Evolutionary conservation across 306 rosid genomes (phyloP), one percentile per base, ranked within the genome.

Genomic region (Sechiopsis laciniata): DNA sequence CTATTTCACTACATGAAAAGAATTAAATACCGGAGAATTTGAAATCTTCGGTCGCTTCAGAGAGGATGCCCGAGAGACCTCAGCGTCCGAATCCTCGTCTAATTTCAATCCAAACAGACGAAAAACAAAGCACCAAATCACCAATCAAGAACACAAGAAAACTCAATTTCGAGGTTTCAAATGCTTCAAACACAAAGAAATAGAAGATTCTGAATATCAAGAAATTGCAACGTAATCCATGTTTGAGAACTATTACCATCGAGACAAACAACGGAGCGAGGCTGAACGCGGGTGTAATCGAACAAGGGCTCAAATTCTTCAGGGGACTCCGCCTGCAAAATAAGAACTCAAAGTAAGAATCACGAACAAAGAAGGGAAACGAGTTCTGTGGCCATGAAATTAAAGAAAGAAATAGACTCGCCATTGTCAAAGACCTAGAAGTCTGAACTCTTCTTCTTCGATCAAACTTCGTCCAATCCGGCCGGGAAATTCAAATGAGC

Each of bases 251-350:
- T 16, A 85, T 24, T 70, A 92, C 93, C 90, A 11, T 93, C 96
- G 48, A 88, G 79, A 68, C 57, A 52, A 0, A 80, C 61, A 74
- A 80, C 32, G 59, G 69, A 74, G 69, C 2, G 12, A 62, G 93
- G 96, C 77, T 93, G 98, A 37, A 93, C 91, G 35, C 98, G 93
- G 6, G 79, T 81, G 80, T 93, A 90, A 69, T 93, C 96, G 82
- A 90, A 93, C 82, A 93, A 85, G 53, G 96, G 96, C 60, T 93
- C 96, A 8, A 93, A 62, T 62, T 93, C 96, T n/a, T 91, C 97
- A 12, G 56, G 16, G 22, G 73, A 62, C 21, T 87, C 96, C 6
- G 82, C 83, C 92, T 89, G 82, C 37, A 58, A 84, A 51, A 57
- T 58, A 16, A 32, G 62, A 79, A 53, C 4, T 22, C 24, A n/a